Evolutionary conservation across 345 rosid species (phyloP).

Genomic region (Syzygium oleosum): DNA sequence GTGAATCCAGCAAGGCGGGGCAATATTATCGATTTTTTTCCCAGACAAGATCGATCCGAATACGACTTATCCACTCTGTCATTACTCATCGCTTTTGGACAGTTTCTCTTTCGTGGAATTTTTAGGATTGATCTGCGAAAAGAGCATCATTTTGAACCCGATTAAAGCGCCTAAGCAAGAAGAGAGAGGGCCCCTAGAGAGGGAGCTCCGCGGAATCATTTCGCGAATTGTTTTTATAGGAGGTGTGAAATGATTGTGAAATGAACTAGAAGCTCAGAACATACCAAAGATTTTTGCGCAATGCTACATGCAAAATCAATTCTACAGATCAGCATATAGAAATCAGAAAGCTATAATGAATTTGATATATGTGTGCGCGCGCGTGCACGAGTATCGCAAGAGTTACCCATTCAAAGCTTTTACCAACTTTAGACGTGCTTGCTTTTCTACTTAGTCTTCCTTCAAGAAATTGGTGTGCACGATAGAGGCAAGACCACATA

Average conservation of each 20-base stretch:
- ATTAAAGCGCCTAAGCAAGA: neutral
- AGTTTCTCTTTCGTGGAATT: neutral
- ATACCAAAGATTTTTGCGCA: neutral
- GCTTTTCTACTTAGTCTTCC: neutral
- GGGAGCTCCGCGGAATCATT: neutral
- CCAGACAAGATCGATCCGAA: neutral
- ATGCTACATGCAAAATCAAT: neutral
- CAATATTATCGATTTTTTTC: neutral
- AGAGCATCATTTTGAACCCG: neutral
- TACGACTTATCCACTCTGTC: no score
- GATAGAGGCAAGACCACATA: neutral
- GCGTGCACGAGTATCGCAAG: no score
- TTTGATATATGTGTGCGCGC: no score
- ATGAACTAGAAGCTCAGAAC: neutral
- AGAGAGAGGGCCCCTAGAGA: neutral
- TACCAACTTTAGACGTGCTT: neutral
- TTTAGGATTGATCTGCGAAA: neutral
- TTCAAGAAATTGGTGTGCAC: neutral
- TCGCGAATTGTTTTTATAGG: neutral
- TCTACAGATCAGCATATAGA: neutral
- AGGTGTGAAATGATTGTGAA: neutral
- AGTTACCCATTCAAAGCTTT: neutral
- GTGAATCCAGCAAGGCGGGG: neutral
- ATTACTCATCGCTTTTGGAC: neutral
- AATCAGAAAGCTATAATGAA: neutral